Percentiles rank a stretch among this genome's conserved stretches.
Conservation (phyloP, 2,329 filamentous ascomycete species). For the Cordyceps farinosa region DNA sequence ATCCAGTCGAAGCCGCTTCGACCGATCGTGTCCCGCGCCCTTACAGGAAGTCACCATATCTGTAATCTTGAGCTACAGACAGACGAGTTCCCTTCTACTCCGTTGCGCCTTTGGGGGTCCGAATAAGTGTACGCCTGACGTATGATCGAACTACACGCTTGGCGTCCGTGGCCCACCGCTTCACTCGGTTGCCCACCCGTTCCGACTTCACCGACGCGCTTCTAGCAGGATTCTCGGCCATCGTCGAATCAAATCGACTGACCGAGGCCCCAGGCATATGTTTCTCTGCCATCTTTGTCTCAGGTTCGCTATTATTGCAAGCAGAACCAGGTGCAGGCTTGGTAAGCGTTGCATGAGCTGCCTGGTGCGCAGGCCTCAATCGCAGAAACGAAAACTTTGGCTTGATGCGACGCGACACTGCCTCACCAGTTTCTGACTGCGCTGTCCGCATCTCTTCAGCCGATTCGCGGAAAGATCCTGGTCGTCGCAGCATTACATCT, state of each 20-base stretch:
- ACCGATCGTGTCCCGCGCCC: neutral
- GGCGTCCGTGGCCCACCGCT: constrained; percentile 33
- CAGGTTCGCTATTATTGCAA: neutral
- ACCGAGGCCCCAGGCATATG: neutral
- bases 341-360: neutral
- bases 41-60: neutral
- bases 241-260: neutral
- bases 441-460: neutral
- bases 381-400: constrained; percentile 16
- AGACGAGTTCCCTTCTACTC: neutral
- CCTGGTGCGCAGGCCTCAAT: neutral
- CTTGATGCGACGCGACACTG: neutral
- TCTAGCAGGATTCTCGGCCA: constrained; percentile 7
- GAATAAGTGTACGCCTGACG: constrained; percentile 31
- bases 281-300: neutral
- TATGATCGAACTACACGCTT: constrained; percentile 32
- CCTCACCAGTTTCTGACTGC: neutral
- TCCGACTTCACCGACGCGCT: constrained; percentile 20
- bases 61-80: neutral
- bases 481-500: constrained; percentile 17
- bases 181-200: constrained; percentile 28
- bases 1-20: neutral
- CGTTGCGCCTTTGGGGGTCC: constrained; percentile 24
- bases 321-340: constrained; percentile 1
- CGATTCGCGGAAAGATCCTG: constrained; percentile 11